Percentiles rank a stretch among this genome's conserved stretches.
These are phyloP conservation scores for Fusarium decemcellulare DNA, from an alignment of 2,329 filamentous ascomycete species.

Conservation along the genomic window DNA sequence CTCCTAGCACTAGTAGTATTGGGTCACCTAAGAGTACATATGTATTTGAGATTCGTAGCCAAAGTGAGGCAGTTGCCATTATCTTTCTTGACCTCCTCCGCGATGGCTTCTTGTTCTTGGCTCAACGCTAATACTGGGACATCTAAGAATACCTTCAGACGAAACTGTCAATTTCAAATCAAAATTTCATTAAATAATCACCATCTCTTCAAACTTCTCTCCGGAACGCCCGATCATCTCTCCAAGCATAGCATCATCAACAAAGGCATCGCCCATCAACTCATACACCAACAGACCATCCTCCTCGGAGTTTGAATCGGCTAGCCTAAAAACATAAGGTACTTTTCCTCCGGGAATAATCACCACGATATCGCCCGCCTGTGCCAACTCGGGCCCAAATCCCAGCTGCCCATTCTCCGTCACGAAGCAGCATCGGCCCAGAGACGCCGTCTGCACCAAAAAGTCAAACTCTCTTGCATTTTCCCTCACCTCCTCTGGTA, in stretches of 20 bases:
- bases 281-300: not conserved
- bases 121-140: too few relatives aligned
- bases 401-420: conserved; percentile 7
- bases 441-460: conserved; percentile 8
- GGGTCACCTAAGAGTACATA: too few relatives aligned
- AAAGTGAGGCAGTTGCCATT: too few relatives aligned
- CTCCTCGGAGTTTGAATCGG: not conserved
- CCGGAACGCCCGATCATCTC: not conserved
- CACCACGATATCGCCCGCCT: not conserved
- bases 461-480: conserved; percentile 2
- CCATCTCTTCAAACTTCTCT: not conserved
- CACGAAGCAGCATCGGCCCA: not conserved
- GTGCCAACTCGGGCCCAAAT: conserved; percentile 6
- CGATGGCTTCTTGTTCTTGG: too few relatives aligned
- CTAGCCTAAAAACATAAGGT: not conserved
- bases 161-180: too few relatives aligned
- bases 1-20: too few relatives aligned
- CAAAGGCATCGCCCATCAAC: conserved; percentile 1
- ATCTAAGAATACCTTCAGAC: too few relatives aligned
- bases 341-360: conserved; percentile 11
- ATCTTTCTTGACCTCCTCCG: too few relatives aligned
- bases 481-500: not conserved
- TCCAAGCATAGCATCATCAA: not conserved
- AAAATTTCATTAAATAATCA: not conserved
- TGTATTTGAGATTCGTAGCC: too few relatives aligned